phyloP scores from a whole-genome alignment of 345 rosid genomes.

The Gynandropsis gynandra region DNA sequence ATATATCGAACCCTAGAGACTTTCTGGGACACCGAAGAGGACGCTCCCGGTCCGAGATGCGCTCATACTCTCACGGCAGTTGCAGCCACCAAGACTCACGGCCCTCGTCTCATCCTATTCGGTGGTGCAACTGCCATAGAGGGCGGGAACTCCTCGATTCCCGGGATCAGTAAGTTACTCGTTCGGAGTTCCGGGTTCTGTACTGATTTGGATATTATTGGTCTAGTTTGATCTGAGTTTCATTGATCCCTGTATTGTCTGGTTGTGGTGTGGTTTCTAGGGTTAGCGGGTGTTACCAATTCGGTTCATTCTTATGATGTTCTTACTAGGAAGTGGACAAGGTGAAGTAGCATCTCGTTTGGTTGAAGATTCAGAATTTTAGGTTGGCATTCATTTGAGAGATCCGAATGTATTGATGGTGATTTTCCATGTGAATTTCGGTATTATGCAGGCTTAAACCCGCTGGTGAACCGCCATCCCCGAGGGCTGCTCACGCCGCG shows the following conservation, averaged over 20 bases:
- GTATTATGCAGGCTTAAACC: conserved; percentile 49
- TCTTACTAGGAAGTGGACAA: conserved; percentile 63
- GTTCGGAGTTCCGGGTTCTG: background rate
- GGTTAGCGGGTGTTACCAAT: conserved; percentile 69
- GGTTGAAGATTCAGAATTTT: background rate
- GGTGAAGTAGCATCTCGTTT: conserved; percentile 28
- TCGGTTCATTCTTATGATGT: conserved; percentile 60
- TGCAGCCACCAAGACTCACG: conserved; percentile 55
- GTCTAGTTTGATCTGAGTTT: background rate
- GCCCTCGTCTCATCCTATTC: conserved; percentile 66
- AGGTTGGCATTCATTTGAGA: background rate
- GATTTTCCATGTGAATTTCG: background rate
- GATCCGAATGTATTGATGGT: background rate
- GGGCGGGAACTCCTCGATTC: conserved; percentile 47
- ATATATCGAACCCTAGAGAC: conserved; percentile 40
- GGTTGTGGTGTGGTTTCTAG: conserved; percentile 25
- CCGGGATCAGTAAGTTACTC: conserved; percentile 51
- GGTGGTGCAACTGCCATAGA: conserved; percentile 75
- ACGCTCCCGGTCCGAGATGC: conserved; percentile 77
- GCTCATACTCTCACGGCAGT: conserved; percentile 73
- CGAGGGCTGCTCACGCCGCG: conserved; percentile 80
- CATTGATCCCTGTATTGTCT: background rate
- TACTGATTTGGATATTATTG: background rate
- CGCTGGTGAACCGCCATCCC: conserved; percentile 72
- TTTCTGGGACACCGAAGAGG: conserved; percentile 52